Base-by-base conservation (phyloP, 179 eudicot genomes). In the Vitellaria paradoxa region DNA sequence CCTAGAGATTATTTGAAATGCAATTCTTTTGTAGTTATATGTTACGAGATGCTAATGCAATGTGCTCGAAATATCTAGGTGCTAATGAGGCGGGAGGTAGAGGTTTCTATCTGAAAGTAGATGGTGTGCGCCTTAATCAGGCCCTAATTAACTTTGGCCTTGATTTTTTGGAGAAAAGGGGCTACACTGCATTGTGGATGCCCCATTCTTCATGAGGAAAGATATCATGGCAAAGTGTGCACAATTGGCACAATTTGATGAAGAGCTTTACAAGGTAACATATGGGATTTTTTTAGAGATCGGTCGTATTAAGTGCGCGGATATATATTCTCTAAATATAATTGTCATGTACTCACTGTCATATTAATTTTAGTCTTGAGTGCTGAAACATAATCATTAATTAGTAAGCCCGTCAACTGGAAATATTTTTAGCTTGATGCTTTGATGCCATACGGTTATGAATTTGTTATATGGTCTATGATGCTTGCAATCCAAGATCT, bases 191-290 rank as follows among this genome's bases (percentile, higher is more conserved):
- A 55, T 81, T 95, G 83, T 92, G 90, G 85, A 91, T n/a, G n/a
- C 99, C 67, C 99, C 99, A 18, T 93, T 91, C 86, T 95, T 95
- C 84, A 95, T 93, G 94, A 83, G 94, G 68, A 90, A 93, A 86
- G 97, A 94, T 79, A 89, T 91, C 52, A 95, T 95, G 98, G 94
- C 90, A 72, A 93, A 86, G 84, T 95, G 98, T 88, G 97, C 98
- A 23, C 98, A 95, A 72, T 81, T 95, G 78, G 97, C 98, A 18
- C 97, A 95, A 74, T 94, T 94, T 73, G 97, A 93, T 84, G 98
- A 94, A 84, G 97, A 94, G 82, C 97, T 94, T 60, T 94, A 94
- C 91, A 93, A 90, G 94, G 98, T 94, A 73, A 81, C 46, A 45
- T 77, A 50, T 69, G 55, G 56, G n/a, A n/a, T n/a, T n/a, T n/a